A percentile compares a stretch with the other conserved stretches of the same genome.
Conservation (phyloP, 1,284 basidiomycete species). For the Spongiforma sp. region DNA sequence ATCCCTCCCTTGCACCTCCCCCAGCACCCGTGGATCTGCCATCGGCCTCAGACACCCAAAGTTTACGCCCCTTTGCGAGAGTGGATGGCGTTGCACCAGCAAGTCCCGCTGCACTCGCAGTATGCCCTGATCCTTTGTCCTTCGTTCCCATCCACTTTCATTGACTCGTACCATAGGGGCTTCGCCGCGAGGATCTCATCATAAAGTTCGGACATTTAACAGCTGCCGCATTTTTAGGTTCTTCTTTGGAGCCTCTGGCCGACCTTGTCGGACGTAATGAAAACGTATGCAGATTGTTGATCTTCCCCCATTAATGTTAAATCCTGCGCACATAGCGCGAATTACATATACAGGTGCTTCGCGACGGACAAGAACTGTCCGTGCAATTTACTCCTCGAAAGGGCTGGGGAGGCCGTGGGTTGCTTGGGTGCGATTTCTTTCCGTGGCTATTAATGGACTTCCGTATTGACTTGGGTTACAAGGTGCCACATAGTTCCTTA, state of each 20-base stretch:
- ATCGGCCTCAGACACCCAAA: conserved; percentile 3
- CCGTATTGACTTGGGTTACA: conserved; percentile 6
- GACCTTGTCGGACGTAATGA: conserved; percentile 75
- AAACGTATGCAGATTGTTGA: conserved; percentile 58
- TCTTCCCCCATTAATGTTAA: conserved; percentile 1
- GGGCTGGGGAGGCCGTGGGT: conserved; percentile 81
- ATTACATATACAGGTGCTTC: conserved; percentile 50
- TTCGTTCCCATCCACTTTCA: not conserved
- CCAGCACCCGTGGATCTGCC: conserved; percentile 6
- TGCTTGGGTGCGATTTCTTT: conserved; percentile 68
- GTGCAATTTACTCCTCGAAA: conserved; percentile 59
- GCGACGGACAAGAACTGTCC: conserved; percentile 41
- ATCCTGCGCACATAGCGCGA: conserved; percentile 46
- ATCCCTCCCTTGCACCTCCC: conserved; percentile 44
- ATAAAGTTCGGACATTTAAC: conserved; percentile 75
- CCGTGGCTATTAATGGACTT: not conserved
- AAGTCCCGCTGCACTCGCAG: conserved; percentile 82
- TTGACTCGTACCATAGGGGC: conserved; percentile 58
- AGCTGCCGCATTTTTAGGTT: conserved; percentile 51
- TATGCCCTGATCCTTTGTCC: conserved; percentile 43
- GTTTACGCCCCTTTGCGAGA: conserved; percentile 64
- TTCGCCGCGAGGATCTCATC: conserved; percentile 73
- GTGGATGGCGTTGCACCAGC: conserved; percentile 79
- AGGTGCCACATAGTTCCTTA: conserved; percentile 81
- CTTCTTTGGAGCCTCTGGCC: conserved; percentile 70